phyloP scores from a whole-genome alignment of 352 stramenopile species.

The Phytopythium mirpurense region DNA sequence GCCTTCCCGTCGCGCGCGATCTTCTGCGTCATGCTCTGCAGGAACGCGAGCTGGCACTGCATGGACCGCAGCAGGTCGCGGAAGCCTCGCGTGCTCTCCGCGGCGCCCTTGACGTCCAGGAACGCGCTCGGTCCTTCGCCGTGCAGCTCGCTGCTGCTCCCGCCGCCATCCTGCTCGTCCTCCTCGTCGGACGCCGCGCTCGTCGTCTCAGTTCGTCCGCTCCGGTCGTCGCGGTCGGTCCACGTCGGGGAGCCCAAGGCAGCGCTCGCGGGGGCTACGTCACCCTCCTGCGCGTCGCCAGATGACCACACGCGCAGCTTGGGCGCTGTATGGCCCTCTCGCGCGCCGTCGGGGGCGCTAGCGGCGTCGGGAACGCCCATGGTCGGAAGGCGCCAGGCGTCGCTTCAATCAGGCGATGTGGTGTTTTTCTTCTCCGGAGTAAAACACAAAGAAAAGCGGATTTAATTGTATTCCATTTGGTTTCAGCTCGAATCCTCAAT shows the following conservation, averaged over 20 bases:
- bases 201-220: conserved; percentile 2
- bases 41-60: conserved; percentile 6
- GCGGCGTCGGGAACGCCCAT: background rate
- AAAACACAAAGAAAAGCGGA: too few species aligned
- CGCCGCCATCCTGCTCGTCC: background rate
- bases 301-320: background rate
- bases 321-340: background rate
- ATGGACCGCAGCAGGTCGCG: conserved; percentile 7
- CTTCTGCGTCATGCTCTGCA: conserved; percentile 3
- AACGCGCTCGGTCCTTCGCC: background rate
- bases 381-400: background rate
- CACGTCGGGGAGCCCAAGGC: background rate
- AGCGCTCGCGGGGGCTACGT: background rate
- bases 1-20: background rate
- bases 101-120: background rate
- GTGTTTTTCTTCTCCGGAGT: too few species aligned
- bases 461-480: too few species aligned
- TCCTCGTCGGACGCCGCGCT: background rate
- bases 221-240: conserved; percentile 2
- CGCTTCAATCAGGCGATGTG: too few species aligned
- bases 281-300: background rate
- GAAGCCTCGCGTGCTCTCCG: background rate
- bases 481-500: too few species aligned
- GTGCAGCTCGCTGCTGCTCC: too few species aligned
- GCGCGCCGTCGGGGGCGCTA: background rate